Base-by-base conservation (phyloP, 108 stramenopile genomes). In the Phaeodactylum tricornutum region DNA sequence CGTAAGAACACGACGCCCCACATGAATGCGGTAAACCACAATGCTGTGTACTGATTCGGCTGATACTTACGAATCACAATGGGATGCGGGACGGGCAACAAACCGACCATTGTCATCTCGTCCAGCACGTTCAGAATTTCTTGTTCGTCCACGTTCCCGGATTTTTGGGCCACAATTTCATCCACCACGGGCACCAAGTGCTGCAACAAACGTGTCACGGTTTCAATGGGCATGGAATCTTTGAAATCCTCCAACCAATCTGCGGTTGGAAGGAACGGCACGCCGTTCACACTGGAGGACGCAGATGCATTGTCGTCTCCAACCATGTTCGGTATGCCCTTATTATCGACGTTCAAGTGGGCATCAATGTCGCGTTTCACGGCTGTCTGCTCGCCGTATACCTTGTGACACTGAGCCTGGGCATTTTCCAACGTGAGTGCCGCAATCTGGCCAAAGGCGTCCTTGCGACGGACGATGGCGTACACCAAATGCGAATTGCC, bases 21-120 rank as follows among this genome's bases (percentile, higher is more conserved):
- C 91, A 96, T 73, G 57, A 92, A 98, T 3, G 94, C 92, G 23
- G 96, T 96, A 62, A 99, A 96, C 98, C 98, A 99, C 32, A 94
- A 57, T 1, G 84, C 83, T 3, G 96, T 98, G 67, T 88, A 95
- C 51, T 94, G 82, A 54, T 97, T 97, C 5, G 95, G 90, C 57
- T 95, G 93, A 57, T 99, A 97, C 60, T 95, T 93, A 17, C 96
- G 80, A 43, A 99, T 95, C 3, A 98, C 94, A 59, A 99, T 97
- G 0, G 95, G 78, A 70, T 99, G 98, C 0, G 98, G 98, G 3
- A 95, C 92, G 19, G 96, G 96, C 34, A 97, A 57, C 22, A 95
- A 50, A 22, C 96, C 96, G 2, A 97, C 96, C 77, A 97, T 74
- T 19, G 93, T 94, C 11, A 89, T 82, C 40, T 84, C 74, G 23